Conservation (phyloP, 306 rosid genomes). For the Cicer cuneatum region DNA sequence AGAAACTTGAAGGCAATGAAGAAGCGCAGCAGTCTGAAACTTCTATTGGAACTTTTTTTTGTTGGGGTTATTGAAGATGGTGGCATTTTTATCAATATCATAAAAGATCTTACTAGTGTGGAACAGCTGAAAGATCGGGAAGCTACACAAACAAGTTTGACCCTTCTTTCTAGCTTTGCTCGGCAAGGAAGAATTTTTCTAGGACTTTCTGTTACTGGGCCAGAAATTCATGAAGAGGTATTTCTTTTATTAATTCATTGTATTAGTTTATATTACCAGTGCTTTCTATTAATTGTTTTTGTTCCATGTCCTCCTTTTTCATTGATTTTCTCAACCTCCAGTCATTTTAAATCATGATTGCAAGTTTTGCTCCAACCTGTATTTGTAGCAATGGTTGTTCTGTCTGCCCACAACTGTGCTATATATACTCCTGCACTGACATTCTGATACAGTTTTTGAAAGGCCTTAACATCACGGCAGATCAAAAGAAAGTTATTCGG, state of each 20-base stretch:
- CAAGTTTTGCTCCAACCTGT: slow-evolving; percentile 10
- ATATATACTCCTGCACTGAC: slow-evolving; percentile 48
- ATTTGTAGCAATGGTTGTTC: slow-evolving; percentile 33
- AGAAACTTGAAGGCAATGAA: slow-evolving; percentile 94
- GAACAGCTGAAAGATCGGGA: slow-evolving; percentile 96
- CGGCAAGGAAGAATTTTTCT: slow-evolving; percentile 95
- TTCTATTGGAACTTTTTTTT: slow-evolving; percentile 87
- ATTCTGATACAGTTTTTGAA: slow-evolving; percentile 75
- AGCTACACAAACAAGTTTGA: slow-evolving; percentile 89
- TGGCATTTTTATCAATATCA: slow-evolving; percentile 74
- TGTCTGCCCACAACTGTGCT: slow-evolving; percentile 30
- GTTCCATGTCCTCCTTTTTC: slow-evolving; percentile 20
- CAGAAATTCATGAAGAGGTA: slow-evolving; percentile 90
- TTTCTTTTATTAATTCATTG: slow-evolving; percentile 28
- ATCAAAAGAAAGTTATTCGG: slow-evolving; percentile 85
- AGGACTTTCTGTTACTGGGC: slow-evolving; percentile 78
- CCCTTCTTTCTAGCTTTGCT: slow-evolving; percentile 99
- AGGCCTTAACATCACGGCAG: slow-evolving; percentile 84
- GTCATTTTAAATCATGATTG: slow-evolving; percentile 30
- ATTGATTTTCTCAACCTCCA: slow-evolving; percentile 10
- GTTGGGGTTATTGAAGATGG: slow-evolving; percentile 94
- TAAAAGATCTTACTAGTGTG: slow-evolving; percentile 84
- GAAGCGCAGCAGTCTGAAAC: slow-evolving; percentile 93
- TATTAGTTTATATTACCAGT: slow-evolving; percentile 24
- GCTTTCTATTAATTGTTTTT: slow-evolving; percentile 11